Evolutionary conservation across 2,329 filamentous ascomycete genomes (phyloP).

Genomic region (Cladosporium sphaerospermum): DNA sequence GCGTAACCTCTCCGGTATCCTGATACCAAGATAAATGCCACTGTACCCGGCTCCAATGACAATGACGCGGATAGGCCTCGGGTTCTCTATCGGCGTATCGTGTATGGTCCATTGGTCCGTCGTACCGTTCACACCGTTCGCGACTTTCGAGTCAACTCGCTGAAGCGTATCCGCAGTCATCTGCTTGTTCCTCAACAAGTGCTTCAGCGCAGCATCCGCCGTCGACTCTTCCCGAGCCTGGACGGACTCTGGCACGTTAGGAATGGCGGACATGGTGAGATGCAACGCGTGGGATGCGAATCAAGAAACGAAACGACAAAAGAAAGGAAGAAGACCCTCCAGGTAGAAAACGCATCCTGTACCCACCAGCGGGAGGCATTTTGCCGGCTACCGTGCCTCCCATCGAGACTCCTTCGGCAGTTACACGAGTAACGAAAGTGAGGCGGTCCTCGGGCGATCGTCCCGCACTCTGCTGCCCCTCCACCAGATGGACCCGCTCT

Average conservation of each 20-base stretch:
- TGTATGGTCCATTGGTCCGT: constrained; percentile 26
- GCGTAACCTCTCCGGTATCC: constrained; percentile 23
- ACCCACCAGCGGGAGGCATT: no score
- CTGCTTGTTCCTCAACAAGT: constrained; percentile 18
- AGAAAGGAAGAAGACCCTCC: no score
- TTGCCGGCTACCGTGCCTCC: no score
- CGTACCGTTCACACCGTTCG: constrained; percentile 15
- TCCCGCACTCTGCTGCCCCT: no score
- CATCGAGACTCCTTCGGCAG: no score
- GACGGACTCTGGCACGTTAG: constrained; percentile 24
- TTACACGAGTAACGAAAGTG: no score
- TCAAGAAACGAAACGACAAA: no score
- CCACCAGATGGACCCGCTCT: no score
- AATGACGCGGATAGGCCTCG: constrained; percentile 37
- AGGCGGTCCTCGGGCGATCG: no score
- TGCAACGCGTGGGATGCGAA: no score
- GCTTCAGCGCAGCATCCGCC: constrained; percentile 15
- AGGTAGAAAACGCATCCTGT: no score
- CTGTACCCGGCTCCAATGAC: constrained; percentile 41
- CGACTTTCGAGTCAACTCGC: constrained; percentile 6
- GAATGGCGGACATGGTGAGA: constrained; percentile 36
- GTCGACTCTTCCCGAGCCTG: constrained; percentile 12
- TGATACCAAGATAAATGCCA: constrained; percentile 39
- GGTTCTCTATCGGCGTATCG: constrained; percentile 38
- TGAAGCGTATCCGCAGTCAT: neutral